A percentile compares a stretch with the other conserved stretches of the same genome.
Conservation (phyloP, 768 basidiomycete genomes). For the Aureoboletus auriporus region DNA sequence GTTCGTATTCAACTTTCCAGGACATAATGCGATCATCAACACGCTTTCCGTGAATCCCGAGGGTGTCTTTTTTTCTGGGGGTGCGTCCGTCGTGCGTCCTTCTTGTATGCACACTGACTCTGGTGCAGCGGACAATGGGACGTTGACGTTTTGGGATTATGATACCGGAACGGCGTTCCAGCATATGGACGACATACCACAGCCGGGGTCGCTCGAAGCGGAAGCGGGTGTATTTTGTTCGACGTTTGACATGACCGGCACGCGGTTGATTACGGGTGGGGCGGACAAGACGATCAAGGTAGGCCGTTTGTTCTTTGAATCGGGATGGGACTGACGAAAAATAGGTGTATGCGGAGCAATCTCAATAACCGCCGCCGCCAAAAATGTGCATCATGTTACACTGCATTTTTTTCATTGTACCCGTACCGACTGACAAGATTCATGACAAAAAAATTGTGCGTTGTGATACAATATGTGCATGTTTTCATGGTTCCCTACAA, state of each 20-base stretch:
- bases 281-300: slow-evolving; percentile 99
- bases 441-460: no score
- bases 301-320: slow-evolving; percentile 15
- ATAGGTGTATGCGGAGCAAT: slow-evolving; percentile 70
- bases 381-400: no score
- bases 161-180: slow-evolving; percentile 94
- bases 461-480: no score
- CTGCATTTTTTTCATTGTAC: no score
- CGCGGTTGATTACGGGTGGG: slow-evolving; percentile 89
- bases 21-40: slow-evolving; percentile 98
- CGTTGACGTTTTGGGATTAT: slow-evolving; percentile 92
- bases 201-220: slow-evolving; percentile 96
- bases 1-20: slow-evolving; percentile 95
- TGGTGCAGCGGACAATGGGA: slow-evolving; percentile 79
- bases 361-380: not conserved
- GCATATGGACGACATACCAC: slow-evolving; percentile 87
- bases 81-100: slow-evolving; percentile 37
- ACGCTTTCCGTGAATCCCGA: slow-evolving; percentile 91
- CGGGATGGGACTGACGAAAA: not conserved
- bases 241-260: slow-evolving; percentile 94
- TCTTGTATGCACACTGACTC: not conserved
- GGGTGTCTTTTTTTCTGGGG: slow-evolving; percentile 96
- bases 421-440: no score
- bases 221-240: slow-evolving; percentile 97
- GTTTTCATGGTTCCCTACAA: no score